Evolutionary conservation across 331 rosid genomes (phyloP), one percentile per base, ranked within the genome.

Genomic region (Saraca asoca): DNA sequence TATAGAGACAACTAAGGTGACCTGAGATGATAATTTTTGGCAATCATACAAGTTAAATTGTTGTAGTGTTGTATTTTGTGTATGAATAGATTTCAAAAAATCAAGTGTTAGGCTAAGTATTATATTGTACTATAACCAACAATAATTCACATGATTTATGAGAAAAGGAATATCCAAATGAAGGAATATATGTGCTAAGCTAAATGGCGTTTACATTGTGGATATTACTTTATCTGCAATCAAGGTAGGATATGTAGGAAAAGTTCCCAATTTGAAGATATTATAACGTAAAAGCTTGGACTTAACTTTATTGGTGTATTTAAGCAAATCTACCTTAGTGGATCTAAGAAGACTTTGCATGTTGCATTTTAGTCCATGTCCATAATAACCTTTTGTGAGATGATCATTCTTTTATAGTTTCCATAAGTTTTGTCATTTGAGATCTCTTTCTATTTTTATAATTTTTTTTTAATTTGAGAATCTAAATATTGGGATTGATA

Each of bases 361-460:
- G 24, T 42, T 37, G 29, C 38, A 9, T 48, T 43, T 24, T 17
- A 43, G 50, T 72, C 50, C 7, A 11, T 31, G 14, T 31, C n/a
- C 15, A 56, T 57, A 15, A 48, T 39, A 12, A 20, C 5, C 34
- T 46, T 57, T 19, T 48, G 73, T 48, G 54, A 49, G 15, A 12
- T 17, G 48, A 15, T 15, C 5, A 51, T 51, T 51, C 4, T 12
- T 51, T 58, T 19, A 31, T 43, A 18, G 9, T 31, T 51, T 66
- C 39, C 51, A 7, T 16, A 9, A 74, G 62, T 17, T 58, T 43
- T 0, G 2, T 51, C 62, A 42, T 50, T 33, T 59, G 9, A 50
- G 54, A 50, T 50, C 12, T 50, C 24, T 50, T 50, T 16, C 29
- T 15, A 54, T 57, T 75, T 50, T 41, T 42, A 14, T 57, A 34